These are phyloP conservation scores for Fusarium virguliforme DNA, from an alignment of 2,329 filamentous ascomycete genomes.

Conservation along the genomic window DNA sequence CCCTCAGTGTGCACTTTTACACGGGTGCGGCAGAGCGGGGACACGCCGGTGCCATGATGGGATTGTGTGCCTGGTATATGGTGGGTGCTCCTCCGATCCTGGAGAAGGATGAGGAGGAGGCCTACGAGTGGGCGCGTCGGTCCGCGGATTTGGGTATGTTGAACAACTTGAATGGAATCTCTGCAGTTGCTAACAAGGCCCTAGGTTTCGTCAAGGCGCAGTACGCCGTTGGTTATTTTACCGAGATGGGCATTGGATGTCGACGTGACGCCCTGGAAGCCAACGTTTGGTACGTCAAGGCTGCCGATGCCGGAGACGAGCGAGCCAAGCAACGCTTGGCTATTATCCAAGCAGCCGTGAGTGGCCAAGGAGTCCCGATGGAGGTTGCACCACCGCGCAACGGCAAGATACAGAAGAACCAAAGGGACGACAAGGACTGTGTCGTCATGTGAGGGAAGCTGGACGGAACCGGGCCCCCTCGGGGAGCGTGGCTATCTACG, in stretches of 20 bases:
- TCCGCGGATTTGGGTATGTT: slow-evolving; percentile 87
- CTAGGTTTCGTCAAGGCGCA: slow-evolving; percentile 82
- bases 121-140: slow-evolving; percentile 94
- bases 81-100: slow-evolving; percentile 92
- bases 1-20: slow-evolving; percentile 97
- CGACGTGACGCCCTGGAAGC: slow-evolving; percentile 94
- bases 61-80: slow-evolving; percentile 98
- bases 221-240: slow-evolving; percentile 97
- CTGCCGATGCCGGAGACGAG: slow-evolving; percentile 92
- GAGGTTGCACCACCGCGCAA: slow-evolving; percentile 69
- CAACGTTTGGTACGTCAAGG: slow-evolving; percentile 98
- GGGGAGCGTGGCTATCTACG: slow-evolving; percentile 22
- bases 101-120: slow-evolving; percentile 95
- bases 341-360: slow-evolving; percentile 88
- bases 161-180: neutral
- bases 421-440: slow-evolving; percentile 70
- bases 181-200: slow-evolving; percentile 32
- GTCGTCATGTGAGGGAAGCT: slow-evolving; percentile 66
- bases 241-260: slow-evolving; percentile 98
- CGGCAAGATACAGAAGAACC: slow-evolving; percentile 67
- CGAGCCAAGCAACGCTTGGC: slow-evolving; percentile 88
- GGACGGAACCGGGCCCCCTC: slow-evolving; percentile 16
- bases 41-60: slow-evolving; percentile 95
- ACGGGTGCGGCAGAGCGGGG: slow-evolving; percentile 90
- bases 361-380: slow-evolving; percentile 69